A percentile compares a stretch with the other conserved stretches of the same genome.
Conservation (phyloP, 169 alveolate species). For the Plasmodium blacklocki region DNA sequence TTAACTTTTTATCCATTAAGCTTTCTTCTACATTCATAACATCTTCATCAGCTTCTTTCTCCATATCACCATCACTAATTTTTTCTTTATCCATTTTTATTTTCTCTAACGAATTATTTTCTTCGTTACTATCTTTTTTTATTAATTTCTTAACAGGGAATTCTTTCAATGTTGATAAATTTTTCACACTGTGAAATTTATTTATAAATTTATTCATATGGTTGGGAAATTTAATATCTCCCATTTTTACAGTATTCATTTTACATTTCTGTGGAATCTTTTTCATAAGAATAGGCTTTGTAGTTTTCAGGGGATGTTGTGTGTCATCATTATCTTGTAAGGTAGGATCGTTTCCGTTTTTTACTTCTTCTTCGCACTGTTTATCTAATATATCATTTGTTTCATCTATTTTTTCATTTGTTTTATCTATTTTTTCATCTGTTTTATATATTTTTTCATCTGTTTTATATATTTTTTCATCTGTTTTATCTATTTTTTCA, state of each 20-base stretch:
- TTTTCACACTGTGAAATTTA: constrained; percentile 9
- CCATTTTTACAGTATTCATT: not conserved
- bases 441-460: too few species aligned
- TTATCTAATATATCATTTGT: not conserved
- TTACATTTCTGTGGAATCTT: too few species aligned
- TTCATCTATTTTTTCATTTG: not conserved
- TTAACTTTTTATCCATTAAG: too few species aligned
- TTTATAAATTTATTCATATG: constrained; percentile 7
- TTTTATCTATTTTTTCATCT: not conserved
- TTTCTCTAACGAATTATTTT: not conserved
- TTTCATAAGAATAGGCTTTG: too few species aligned
- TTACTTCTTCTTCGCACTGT: not conserved
- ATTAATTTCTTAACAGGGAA: constrained; percentile 8
- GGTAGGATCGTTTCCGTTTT: not conserved
- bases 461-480: not conserved
- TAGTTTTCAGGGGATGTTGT: too few species aligned
- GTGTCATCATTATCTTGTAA: not conserved
- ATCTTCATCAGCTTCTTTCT: not conserved
- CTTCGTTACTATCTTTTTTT: not conserved
- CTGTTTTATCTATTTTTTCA: not conserved
- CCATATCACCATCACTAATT: not conserved
- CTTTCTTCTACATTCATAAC: too few species aligned
- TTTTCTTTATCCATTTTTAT: not conserved
- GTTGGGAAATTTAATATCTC: not conserved
- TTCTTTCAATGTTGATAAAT: constrained; percentile 14